These are phyloP conservation scores for Rhazya stricta DNA, from an alignment of 257 asterid species.

Conservation along the genomic window DNA sequence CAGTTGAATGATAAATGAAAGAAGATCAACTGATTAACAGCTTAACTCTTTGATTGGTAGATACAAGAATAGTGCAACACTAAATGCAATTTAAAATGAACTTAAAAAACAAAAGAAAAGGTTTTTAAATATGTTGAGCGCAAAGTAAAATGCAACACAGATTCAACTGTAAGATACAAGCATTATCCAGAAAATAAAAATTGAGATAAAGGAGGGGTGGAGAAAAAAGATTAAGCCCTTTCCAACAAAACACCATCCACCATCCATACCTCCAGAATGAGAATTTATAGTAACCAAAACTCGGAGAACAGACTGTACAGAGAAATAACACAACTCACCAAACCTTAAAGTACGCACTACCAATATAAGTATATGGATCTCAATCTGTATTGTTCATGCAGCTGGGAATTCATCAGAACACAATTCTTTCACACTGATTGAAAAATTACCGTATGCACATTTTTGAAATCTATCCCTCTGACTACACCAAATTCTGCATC, in stretches of 20 bases:
- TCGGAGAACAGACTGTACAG: neutral
- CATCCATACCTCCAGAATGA: neutral
- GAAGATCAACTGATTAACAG: neutral
- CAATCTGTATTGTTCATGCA: neutral
- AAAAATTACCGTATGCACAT: conserved; percentile 70
- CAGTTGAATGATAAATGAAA: neutral
- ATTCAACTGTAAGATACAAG: neutral
- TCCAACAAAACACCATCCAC: neutral
- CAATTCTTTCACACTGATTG: neutral
- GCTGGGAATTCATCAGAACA: neutral
- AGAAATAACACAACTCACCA: neutral
- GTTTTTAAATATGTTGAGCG: neutral
- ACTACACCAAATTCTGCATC: conserved; percentile 97
- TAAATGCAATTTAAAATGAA: neutral
- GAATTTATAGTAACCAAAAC: neutral
- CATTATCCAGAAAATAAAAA: neutral
- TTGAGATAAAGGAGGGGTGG: neutral
- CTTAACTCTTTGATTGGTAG: neutral
- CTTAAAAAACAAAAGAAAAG: neutral
- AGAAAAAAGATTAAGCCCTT: neutral
- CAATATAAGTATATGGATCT: neutral
- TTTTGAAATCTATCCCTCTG: conserved; percentile 94
- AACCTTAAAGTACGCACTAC: neutral
- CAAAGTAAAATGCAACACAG: neutral
- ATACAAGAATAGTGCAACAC: neutral